Evolutionary conservation across 306 rosid species (phyloP).

Genomic region (Comarum palustre): DNA sequence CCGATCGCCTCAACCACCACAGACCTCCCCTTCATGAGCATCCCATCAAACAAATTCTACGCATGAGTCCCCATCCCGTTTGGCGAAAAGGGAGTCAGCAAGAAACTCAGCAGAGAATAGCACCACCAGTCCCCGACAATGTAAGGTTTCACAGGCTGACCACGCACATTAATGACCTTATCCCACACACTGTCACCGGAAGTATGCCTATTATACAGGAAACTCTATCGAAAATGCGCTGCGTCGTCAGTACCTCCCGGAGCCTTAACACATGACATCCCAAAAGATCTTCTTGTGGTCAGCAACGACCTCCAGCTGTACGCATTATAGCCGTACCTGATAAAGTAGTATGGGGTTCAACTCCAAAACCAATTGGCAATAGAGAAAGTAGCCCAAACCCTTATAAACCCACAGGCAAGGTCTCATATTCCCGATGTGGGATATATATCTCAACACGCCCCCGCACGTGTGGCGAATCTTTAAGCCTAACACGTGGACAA

Average conservation of each 20-base stretch:
- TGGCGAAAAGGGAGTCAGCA: slow-evolving; percentile 63
- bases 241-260: slow-evolving; percentile 79
- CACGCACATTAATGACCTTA: slow-evolving; percentile 54
- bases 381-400: no score
- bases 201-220: slow-evolving; percentile 53
- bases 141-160: slow-evolving; percentile 69
- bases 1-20: slow-evolving; percentile 82
- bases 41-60: slow-evolving; percentile 80
- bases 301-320: slow-evolving; percentile 76
- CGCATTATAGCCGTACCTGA: slow-evolving; percentile 68
- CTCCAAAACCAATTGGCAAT: no score
- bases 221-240: slow-evolving; percentile 71
- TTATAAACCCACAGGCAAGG: no score
- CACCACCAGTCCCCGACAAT: slow-evolving; percentile 90
- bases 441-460: no score
- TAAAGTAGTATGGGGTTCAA: no score
- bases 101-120: slow-evolving; percentile 66
- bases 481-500: no score
- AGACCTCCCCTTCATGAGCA: slow-evolving; percentile 91
- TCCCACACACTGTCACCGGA: slow-evolving; percentile 81
- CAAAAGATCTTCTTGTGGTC: slow-evolving; percentile 85
- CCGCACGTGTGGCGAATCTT: no score
- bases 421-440: no score
- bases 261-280: slow-evolving; percentile 90
- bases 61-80: slow-evolving; percentile 76